phyloP scores from a whole-genome alignment of 441 rosid species.

The Adansonia rubrostipa region DNA sequence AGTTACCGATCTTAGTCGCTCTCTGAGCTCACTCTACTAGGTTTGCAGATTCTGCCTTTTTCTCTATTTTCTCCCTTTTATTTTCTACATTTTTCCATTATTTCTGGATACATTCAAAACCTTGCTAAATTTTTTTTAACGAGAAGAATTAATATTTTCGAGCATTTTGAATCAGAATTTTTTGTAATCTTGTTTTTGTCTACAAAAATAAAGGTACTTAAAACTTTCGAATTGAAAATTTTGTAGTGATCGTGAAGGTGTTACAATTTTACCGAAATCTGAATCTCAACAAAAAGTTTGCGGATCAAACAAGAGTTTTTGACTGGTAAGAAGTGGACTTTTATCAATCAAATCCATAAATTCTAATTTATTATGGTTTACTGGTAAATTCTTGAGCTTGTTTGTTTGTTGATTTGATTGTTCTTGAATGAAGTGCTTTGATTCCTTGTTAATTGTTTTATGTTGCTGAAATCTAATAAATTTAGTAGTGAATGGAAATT shows the following conservation, averaged over 20 bases:
- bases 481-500: not conserved
- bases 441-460: not conserved
- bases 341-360: not conserved
- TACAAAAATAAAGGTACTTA: not conserved
- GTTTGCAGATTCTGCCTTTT: not conserved
- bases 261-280: not conserved
- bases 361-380: not conserved
- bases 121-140: not conserved
- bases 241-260: not conserved
- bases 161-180: not conserved
- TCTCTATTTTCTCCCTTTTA: not conserved
- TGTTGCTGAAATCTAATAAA: conserved; percentile 11
- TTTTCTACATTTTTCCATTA: not conserved
- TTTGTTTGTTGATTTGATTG: not conserved
- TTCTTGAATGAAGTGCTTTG: conserved; percentile 9
- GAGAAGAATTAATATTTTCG: not conserved
- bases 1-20: not conserved
- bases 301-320: not conserved
- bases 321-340: not conserved
- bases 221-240: not conserved
- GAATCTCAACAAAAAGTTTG: not conserved
- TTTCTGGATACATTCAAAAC: not conserved
- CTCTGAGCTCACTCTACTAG: not conserved
- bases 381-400: not conserved
- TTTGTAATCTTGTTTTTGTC: not conserved